Evolutionary conservation across 1,139 yeast species (phyloP).

Genomic region (Geotrichum australiense): DNA sequence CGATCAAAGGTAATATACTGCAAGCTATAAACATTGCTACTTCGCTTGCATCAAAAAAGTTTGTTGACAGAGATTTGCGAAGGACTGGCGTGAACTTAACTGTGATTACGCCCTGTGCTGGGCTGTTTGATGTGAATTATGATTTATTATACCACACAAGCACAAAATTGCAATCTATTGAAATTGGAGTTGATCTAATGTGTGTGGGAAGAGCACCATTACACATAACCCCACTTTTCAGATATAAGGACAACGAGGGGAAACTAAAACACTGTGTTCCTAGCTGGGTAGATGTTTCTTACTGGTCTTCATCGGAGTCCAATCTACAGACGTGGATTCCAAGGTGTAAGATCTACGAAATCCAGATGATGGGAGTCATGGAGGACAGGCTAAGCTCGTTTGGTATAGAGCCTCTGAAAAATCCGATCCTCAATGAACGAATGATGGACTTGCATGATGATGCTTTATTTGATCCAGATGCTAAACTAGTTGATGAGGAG

Average conservation of each 20-base stretch:
- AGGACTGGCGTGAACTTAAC: constrained; percentile 83
- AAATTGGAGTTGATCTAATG: constrained; percentile 78
- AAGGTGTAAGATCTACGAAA: constrained; percentile 82
- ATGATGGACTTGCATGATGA: constrained; percentile 34
- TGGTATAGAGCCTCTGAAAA: constrained; percentile 49
- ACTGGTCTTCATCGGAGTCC: constrained; percentile 51
- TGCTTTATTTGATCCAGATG: constrained; percentile 38
- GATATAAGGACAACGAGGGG: constrained; percentile 50
- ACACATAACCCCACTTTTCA: constrained; percentile 81
- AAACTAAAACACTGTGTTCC: constrained; percentile 63
- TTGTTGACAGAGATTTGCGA: constrained; percentile 74
- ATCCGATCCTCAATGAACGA: too few relatives aligned
- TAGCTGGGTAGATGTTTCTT: constrained; percentile 91
- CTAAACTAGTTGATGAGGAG: constrained; percentile 40
- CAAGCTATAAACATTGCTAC: constrained; percentile 84
- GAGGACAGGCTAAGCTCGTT: constrained; percentile 73
- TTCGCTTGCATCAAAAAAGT: constrained; percentile 69
- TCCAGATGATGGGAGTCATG: constrained; percentile 98
- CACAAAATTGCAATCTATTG: constrained; percentile 64
- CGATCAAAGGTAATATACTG: constrained; percentile 79
- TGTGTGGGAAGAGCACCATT: constrained; percentile 87
- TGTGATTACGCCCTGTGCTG: constrained; percentile 86
- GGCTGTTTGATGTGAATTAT: constrained; percentile 84
- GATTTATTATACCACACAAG: constrained; percentile 68
- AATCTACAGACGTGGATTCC: constrained; percentile 72